These are phyloP conservation scores for Heimioporus punctisporus DNA, from an alignment of 1,284 basidiomycete species.

Conservation along the genomic window DNA sequence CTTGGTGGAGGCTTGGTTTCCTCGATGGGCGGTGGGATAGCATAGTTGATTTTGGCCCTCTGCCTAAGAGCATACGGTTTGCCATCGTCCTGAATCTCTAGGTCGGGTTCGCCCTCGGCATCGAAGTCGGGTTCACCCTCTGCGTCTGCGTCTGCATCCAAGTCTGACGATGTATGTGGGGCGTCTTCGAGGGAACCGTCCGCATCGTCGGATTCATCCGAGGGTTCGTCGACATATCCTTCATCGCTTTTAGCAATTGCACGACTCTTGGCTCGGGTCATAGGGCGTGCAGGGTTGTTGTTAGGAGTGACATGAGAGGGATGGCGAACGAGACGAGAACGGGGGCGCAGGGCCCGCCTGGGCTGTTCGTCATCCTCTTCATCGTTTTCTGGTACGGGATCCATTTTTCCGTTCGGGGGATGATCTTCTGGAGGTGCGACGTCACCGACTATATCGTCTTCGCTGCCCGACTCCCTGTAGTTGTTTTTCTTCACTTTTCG, in stretches of 20 bases:
- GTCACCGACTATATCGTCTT: constrained; percentile 34
- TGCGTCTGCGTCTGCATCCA: constrained; percentile 38
- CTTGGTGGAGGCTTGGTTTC: constrained; percentile 57
- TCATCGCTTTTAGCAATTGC: constrained; percentile 49
- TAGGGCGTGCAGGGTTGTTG: constrained; percentile 14
- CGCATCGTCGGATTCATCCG: constrained; percentile 54
- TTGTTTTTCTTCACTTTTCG: constrained; percentile 44
- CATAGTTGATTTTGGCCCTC: constrained; percentile 72
- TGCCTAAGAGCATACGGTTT: constrained; percentile 67
- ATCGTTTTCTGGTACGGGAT: constrained; percentile 16
- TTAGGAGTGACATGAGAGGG: constrained; percentile 17
- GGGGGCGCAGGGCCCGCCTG: constrained; percentile 17
- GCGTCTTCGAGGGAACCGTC: constrained; percentile 62
- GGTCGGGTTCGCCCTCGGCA: constrained; percentile 36
- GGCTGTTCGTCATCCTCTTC: constrained; percentile 34
- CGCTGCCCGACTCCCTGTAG: constrained; percentile 56
- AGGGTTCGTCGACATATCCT: constrained; percentile 51
- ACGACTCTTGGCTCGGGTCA: constrained; percentile 33
- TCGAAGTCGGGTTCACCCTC: constrained; percentile 36
- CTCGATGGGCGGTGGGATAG: constrained; percentile 75
- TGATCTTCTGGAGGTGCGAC: constrained; percentile 5
- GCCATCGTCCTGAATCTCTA: constrained; percentile 47
- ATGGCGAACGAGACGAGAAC: constrained; percentile 31
- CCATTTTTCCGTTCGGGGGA: constrained; percentile 32
- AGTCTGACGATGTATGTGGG: constrained; percentile 49